Base-by-base conservation (phyloP, 352 stramenopile species). In the Thalassiosira allenii region DNA sequence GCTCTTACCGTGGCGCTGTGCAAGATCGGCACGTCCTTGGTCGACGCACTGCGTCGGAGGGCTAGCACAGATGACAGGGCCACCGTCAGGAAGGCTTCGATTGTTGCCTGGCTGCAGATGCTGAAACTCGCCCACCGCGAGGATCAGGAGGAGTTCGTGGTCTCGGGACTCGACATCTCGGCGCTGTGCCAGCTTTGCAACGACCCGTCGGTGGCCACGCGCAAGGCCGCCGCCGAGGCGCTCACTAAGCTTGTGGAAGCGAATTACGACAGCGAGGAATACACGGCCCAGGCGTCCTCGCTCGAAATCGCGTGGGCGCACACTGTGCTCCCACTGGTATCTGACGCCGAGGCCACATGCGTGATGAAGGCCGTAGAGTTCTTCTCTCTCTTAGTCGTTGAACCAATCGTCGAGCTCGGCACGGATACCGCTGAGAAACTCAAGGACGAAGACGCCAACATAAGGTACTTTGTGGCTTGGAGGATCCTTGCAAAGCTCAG, bases 251-350 rank as follows among this genome's bases (percentile, higher is more conserved):
- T 95, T 23, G 61, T 94, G 0, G 34, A 90, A 58, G 62, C 59
- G 11, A 78, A 78, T n/a, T 74, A 81, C 43, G 54, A 79, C 29
- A 52, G 12, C 20, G 58, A 76, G 2, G 37, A 78, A 53, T 75
- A 79, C 58, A 83, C 68, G 12, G 5, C 43, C 40, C 49, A 75
- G 57, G 62, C 56, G 22, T 81, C 44, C 14, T 53, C 81, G 9
- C 53, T 93, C 0, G 88, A 92, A 67, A 40, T 86, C 40, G 78
- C 84, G 25, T 95, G 89, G 89, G 83, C 80, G 3, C 77, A 84
- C 27, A 87, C 73, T 29, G 90, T 95, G 6, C 75, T 95, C 29
- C 87, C 89, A 11, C 78, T 95, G 20, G 80, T 92, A 11, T 52
- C 88, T 2, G 89, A 94, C 62, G 63, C 72, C 23, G 90, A 95